Evolutionary conservation across 768 basidiomycete genomes (phyloP), one percentile per base, ranked within the genome.

Genomic region (Suillus weaverae): DNA sequence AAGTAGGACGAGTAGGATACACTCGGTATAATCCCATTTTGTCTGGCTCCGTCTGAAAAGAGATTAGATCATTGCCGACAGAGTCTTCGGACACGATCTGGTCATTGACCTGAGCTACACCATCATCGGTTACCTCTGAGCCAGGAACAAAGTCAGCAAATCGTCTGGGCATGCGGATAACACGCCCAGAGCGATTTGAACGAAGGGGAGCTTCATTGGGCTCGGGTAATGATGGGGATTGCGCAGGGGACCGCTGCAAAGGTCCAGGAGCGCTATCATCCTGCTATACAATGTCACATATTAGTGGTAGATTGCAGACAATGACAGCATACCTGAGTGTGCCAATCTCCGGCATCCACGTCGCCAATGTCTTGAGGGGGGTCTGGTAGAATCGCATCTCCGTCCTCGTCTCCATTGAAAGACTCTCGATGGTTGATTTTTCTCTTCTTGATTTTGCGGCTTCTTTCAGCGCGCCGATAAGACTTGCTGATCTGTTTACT

Each of bases 131-230:
- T 11, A 44, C 8, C 20, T n/a, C 43, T 9, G n/a, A n/a, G 9
- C 44, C 65, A 35, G 65, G 65, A n/a, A 66, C 9, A 33, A 57
- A 66, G 18, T 66, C 62, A 11, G 5, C n/a, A 30, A 33, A 65
- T 38, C 41, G 20, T 22, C 32, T 43, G n/a, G 64, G 60, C 36
- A 65, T 38, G 14, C 32, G 18, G 20, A 65, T 54, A 9, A 13
- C 13, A 6, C 64, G 30, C 7, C 64, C 64, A 18, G 55, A 44
- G n/a, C 4, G 44, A 10, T 44, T 44, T 0, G 44, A 44, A 4
- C 9, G 20, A 1, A n/a, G n/a, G 44, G 9, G 44, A 10, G 44
- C 3, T n/a, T 2, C 20, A 11, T 36, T 36, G 10, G 1, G 10
- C 20, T 44, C n/a, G 10, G 44, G 44, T n/a, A n/a, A n/a, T n/a